phyloP scores from a whole-genome alignment of 139 green algal species.

The Chlorella sorokiniana region DNA sequence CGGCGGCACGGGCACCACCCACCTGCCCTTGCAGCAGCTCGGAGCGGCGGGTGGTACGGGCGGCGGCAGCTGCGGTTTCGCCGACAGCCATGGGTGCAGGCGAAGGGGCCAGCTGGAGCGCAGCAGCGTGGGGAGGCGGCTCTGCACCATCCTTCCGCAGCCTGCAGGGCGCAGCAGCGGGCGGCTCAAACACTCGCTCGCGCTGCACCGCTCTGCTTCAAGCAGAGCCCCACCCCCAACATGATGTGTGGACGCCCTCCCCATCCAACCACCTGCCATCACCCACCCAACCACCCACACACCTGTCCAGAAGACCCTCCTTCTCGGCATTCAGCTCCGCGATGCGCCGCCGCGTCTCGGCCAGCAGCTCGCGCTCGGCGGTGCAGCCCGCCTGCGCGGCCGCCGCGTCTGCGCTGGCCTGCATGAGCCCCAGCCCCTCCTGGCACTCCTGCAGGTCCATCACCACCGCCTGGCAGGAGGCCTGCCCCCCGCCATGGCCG shows the following conservation, averaged over 20 bases:
- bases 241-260: background rate
- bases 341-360: background rate
- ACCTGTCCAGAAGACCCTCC: background rate
- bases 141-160: no score
- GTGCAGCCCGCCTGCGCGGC: background rate
- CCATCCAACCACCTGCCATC: background rate
- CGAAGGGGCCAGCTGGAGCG: no score
- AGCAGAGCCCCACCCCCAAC: background rate
- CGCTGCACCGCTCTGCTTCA: no score
- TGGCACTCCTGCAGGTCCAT: slow-evolving; percentile 21
- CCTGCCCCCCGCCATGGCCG: background rate
- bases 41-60: background rate
- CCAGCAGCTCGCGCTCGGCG: background rate
- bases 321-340: slow-evolving; percentile 12
- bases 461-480: background rate
- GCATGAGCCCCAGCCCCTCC: background rate
- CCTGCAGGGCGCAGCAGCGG: no score
- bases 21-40: slow-evolving; percentile 26
- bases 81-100: no score
- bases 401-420: background rate
- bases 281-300: background rate
- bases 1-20: background rate
- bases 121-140: no score
- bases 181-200: no score
- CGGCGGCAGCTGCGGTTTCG: background rate